phyloP scores from a whole-genome alignment of 306 rosid species.

The Malus sieversii region DNA sequence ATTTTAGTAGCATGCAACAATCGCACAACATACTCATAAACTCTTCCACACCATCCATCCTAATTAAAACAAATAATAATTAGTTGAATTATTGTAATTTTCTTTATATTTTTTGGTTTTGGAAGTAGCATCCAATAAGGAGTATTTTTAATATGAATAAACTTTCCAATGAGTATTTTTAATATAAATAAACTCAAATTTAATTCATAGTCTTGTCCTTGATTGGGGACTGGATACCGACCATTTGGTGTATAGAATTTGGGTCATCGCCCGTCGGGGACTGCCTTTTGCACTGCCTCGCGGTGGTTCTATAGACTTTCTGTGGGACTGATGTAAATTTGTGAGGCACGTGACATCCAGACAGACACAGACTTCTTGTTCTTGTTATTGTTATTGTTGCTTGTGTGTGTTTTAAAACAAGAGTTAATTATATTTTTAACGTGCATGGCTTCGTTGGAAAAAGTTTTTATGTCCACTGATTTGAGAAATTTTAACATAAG shows the following conservation, averaged over 20 bases:
- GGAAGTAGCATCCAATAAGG: slow-evolving; percentile 7
- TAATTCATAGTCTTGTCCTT: background rate
- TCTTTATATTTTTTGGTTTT: background rate
- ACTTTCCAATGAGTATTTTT: no score
- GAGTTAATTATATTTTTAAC: background rate
- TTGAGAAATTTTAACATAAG: background rate
- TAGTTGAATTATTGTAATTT: background rate
- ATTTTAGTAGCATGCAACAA: no score
- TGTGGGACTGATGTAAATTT: background rate
- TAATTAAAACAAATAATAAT: no score
- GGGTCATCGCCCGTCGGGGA: background rate
- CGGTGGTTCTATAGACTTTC: slow-evolving; percentile 21
- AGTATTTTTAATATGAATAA: background rate
- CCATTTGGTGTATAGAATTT: slow-evolving; percentile 21
- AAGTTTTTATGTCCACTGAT: background rate
- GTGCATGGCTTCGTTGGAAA: background rate
- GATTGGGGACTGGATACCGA: slow-evolving; percentile 43
- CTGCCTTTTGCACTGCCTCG: background rate
- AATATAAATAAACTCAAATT: no score
- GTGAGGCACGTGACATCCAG: slow-evolving; percentile 12
- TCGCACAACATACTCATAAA: no score
- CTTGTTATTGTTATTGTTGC: background rate
- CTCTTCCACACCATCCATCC: no score
- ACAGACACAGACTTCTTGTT: background rate
- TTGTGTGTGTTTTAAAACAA: background rate